phyloP scores from a whole-genome alignment of 768 basidiomycete species.

The Tricholoma terreum region DNA sequence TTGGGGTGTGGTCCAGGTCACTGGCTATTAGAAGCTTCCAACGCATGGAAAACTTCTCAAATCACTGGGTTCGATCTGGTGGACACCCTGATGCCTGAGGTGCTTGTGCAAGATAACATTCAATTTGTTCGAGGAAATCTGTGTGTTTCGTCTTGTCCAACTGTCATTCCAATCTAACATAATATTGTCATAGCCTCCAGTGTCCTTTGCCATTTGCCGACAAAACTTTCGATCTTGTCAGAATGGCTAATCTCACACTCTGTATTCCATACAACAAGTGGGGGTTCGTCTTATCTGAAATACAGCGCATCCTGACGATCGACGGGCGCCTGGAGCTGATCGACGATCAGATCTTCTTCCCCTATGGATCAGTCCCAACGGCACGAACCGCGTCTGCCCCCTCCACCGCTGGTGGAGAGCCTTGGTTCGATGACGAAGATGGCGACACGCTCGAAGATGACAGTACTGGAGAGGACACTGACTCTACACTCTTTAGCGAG shows the following conservation, averaged over 20 bases:
- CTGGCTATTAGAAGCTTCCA: slow-evolving; percentile 65
- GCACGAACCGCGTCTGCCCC: slow-evolving; percentile 20
- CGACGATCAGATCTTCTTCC: slow-evolving; percentile 69
- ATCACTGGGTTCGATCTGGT: slow-evolving; percentile 70
- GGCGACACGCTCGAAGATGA: slow-evolving; percentile 18
- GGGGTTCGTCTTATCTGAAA: slow-evolving; percentile 58
- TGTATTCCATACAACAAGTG: slow-evolving; percentile 61
- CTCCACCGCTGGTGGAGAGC: slow-evolving; percentile 21
- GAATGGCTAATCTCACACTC: slow-evolving; percentile 66
- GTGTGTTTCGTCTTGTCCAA: slow-evolving; percentile 39
- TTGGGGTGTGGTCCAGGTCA: slow-evolving; percentile 72
- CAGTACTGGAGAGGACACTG: slow-evolving; percentile 16
- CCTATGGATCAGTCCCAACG: slow-evolving; percentile 39
- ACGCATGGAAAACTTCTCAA: slow-evolving; percentile 54
- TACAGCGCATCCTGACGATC: slow-evolving; percentile 54
- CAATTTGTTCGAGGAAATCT: slow-evolving; percentile 63
- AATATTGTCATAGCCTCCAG: slow-evolving; percentile 39
- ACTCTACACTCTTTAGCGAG: slow-evolving; percentile 20
- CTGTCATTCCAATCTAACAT: background rate
- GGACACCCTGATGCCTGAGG: slow-evolving; percentile 38
- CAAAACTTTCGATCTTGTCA: slow-evolving; percentile 65
- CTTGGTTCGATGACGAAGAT: slow-evolving; percentile 20
- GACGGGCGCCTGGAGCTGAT: slow-evolving; percentile 71
- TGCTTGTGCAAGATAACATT: slow-evolving; percentile 39
- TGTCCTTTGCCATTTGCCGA: slow-evolving; percentile 59